phyloP scores from a whole-genome alignment of 345 rosid genomes.

The Euphorbia tirucalli region DNA sequence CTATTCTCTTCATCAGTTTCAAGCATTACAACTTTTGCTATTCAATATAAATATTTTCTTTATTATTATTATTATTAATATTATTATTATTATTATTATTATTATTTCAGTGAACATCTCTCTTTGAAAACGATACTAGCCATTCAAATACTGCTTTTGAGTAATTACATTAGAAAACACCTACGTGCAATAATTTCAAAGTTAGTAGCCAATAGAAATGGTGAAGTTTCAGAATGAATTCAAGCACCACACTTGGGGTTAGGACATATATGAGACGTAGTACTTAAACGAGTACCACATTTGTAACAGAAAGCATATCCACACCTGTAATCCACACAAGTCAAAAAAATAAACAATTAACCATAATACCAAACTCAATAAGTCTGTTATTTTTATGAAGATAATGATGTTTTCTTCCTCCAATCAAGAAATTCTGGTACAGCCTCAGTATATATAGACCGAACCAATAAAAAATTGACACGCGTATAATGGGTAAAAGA shows the following conservation, averaged over 20 bases:
- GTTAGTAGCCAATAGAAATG: background rate
- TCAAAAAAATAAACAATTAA: background rate
- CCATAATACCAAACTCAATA: too few species aligned
- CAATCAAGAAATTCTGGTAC: too few species aligned
- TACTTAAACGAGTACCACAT: constrained; percentile 20
- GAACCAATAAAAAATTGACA: too few species aligned
- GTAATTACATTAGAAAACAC: background rate
- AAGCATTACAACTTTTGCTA: too few species aligned
- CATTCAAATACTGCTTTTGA: background rate
- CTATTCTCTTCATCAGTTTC: too few species aligned
- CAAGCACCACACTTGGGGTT: background rate
- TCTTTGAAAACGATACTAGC: background rate
- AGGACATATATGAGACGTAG: constrained; percentile 13
- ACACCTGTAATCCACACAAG: constrained; percentile 18
- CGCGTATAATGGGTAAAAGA: too few species aligned
- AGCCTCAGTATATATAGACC: too few species aligned
- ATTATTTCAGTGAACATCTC: background rate
- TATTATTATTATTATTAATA: too few species aligned
- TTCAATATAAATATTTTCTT: too few species aligned
- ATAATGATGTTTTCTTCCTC: too few species aligned
- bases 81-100: too few species aligned
- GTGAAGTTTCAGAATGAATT: background rate
- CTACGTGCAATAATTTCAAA: background rate
- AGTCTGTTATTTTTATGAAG: background rate
- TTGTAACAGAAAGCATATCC: constrained; percentile 26